Conservation (phyloP, 2,329 filamentous ascomycete genomes). For the Phoma sp. region DNA sequence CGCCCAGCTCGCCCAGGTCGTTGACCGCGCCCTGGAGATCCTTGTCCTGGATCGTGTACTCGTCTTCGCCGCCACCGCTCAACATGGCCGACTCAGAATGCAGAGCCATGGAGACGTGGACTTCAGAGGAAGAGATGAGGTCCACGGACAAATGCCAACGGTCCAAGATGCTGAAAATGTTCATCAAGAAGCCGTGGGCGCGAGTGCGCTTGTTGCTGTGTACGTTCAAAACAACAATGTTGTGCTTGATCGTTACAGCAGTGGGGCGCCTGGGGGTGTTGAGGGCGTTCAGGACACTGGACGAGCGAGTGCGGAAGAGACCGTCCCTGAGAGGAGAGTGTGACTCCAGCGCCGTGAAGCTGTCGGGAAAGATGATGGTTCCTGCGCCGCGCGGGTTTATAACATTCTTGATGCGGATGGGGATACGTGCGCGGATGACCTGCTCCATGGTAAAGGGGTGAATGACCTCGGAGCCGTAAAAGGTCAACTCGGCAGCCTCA, state of each 20-base stretch:
- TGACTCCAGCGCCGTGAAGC: conserved; percentile 60
- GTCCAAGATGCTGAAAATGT: conserved; percentile 91
- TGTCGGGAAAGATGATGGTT: conserved; percentile 83
- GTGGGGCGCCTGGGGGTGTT: conserved; percentile 59
- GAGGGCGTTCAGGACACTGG: conserved; percentile 53
- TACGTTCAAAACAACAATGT: conserved; percentile 96
- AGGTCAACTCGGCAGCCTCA: conserved; percentile 92
- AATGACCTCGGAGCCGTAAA: conserved; percentile 82
- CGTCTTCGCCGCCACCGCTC: conserved; percentile 54
- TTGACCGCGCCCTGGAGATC: conserved; percentile 62
- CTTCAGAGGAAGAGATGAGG: conserved; percentile 93
- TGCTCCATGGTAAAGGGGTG: conserved; percentile 99
- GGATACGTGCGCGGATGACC: conserved; percentile 76
- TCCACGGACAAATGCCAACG: conserved; percentile 88
- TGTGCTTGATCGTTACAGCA: conserved; percentile 94
- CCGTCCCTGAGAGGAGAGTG: conserved; percentile 64
- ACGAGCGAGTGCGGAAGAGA: conserved; percentile 56
- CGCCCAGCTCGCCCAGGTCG: conserved; percentile 80
- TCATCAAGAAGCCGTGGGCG: conserved; percentile 93
- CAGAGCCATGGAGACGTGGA: conserved; percentile 96
- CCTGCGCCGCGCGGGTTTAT: conserved; percentile 82
- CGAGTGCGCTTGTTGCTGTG: conserved; percentile 97
- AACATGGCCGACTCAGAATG: conserved; percentile 73
- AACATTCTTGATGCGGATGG: conserved; percentile 90
- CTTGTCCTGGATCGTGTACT: conserved; percentile 55